phyloP scores from a whole-genome alignment of 768 basidiomycete genomes.

The Mycena epipterygia region DNA sequence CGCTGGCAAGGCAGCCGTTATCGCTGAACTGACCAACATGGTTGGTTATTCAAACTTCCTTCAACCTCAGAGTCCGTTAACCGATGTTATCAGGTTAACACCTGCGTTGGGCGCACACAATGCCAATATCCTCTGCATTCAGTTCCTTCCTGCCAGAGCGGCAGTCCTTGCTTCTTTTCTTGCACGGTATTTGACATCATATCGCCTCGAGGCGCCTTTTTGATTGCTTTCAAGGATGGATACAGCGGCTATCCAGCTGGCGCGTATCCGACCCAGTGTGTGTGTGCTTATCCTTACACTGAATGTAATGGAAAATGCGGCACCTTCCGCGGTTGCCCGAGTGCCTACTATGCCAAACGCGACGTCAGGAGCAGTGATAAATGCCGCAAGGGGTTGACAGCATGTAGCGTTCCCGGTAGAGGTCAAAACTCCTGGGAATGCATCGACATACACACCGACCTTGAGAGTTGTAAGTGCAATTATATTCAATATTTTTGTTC shows the following conservation, averaged over 20 bases:
- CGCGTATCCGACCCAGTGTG: constrained; percentile 52
- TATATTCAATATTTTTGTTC: not conserved
- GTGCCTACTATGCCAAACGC: constrained; percentile 48
- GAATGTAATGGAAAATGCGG: constrained; percentile 68
- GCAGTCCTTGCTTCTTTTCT: constrained; percentile 58
- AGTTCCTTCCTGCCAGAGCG: constrained; percentile 49
- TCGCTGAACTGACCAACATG: constrained; percentile 48
- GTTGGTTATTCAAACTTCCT: constrained; percentile 40
- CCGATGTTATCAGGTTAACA: constrained; percentile 40
- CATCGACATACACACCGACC: constrained; percentile 58
- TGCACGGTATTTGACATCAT: constrained; percentile 50
- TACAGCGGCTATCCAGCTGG: constrained; percentile 47
- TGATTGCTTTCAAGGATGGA: constrained; percentile 29
- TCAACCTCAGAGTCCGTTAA: not conserved
- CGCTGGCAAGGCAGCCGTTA: constrained; percentile 48
- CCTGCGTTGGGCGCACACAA: constrained; percentile 33
- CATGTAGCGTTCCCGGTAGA: constrained; percentile 60
- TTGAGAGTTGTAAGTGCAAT: constrained; percentile 64
- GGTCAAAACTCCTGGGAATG: constrained; percentile 61
- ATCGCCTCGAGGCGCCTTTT: not conserved
- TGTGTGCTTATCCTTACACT: constrained; percentile 55
- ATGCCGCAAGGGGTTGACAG: constrained; percentile 54
- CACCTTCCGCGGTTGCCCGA: constrained; percentile 49
- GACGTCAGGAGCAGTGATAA: constrained; percentile 36
- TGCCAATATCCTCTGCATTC: constrained; percentile 60